Percentiles rank a stretch among this genome's conserved stretches.
phyloP scores from a whole-genome alignment of 306 rosid species.

The Gynostemma pentaphyllum region DNA sequence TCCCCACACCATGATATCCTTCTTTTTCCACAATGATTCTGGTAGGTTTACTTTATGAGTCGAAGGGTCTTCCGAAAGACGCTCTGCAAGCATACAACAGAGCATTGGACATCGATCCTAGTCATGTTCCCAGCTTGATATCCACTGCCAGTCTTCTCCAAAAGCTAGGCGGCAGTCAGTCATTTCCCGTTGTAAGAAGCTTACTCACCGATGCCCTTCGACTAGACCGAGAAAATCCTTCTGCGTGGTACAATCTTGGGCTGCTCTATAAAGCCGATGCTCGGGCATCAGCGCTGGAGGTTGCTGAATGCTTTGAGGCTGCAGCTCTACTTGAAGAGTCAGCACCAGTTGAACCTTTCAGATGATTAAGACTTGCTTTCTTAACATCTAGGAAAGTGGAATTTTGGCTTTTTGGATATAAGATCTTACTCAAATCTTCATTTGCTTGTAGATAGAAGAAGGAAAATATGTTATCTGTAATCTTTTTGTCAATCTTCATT shows the following conservation, averaged over 20 bases:
- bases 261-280: slow-evolving; percentile 51
- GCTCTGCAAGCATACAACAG: slow-evolving; percentile 57
- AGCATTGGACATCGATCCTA: slow-evolving; percentile 66
- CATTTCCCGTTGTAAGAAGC: slow-evolving; percentile 58
- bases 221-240: slow-evolving; percentile 59
- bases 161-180: slow-evolving; percentile 56
- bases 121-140: slow-evolving; percentile 72
- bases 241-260: slow-evolving; percentile 93
- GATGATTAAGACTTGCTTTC: slow-evolving; percentile 23
- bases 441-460: slow-evolving; percentile 2
- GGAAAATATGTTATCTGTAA: background rate
- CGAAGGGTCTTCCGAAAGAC: slow-evolving; percentile 60
- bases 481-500: background rate
- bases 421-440: background rate
- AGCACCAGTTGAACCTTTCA: slow-evolving; percentile 69
- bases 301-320: slow-evolving; percentile 73
- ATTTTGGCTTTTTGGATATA: background rate
- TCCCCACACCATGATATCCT: background rate
- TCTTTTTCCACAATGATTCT: background rate
- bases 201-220: slow-evolving; percentile 71
- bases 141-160: slow-evolving; percentile 60
- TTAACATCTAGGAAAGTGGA: background rate
- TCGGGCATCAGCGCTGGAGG: slow-evolving; percentile 40
- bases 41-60: slow-evolving; percentile 59
- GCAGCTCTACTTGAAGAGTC: slow-evolving; percentile 72